A percentile compares a stretch with the other conserved stretches of the same genome.
phyloP scores from a whole-genome alignment of 257 asterid genomes.

The Solanum virginianum region DNA sequence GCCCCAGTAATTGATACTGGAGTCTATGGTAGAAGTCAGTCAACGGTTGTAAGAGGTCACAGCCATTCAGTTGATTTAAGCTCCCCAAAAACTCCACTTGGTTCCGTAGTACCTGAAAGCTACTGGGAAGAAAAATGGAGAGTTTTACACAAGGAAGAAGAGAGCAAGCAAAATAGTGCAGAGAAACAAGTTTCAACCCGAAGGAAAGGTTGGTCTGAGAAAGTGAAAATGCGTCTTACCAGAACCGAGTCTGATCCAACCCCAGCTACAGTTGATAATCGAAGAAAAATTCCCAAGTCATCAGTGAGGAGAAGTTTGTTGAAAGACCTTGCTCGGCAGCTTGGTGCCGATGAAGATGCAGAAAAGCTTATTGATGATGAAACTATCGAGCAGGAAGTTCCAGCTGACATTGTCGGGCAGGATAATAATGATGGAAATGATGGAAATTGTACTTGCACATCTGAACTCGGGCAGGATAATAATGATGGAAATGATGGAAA shows the following conservation, averaged over 20 bases:
- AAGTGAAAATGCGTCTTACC: conserved; percentile 37
- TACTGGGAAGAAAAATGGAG: conserved; percentile 98
- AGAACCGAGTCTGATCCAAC: conserved; percentile 62
- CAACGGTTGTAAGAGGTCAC: conserved; percentile 38
- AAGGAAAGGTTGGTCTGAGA: conserved; percentile 60
- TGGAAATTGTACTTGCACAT: conserved; percentile 15
- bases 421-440: conserved; percentile 11
- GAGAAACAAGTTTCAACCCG: conserved; percentile 21
- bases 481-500: conserved; percentile 17
- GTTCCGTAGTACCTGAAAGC: conserved; percentile 36
- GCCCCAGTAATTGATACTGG: conserved; percentile 26
- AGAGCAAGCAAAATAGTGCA: conserved; percentile 15
- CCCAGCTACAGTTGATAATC: conserved; percentile 25
- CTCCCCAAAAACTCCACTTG: conserved; percentile 41
- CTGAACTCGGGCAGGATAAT: conserved; percentile 10
- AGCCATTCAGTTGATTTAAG: conserved; percentile 48
- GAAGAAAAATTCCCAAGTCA: conserved; percentile 22
- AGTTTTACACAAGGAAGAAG: conserved; percentile 63
- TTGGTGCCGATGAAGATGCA: conserved; percentile 35
- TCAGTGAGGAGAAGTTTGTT: conserved; percentile 63
- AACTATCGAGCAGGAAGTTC: conserved; percentile 13
- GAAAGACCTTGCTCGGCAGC: conserved; percentile 54
- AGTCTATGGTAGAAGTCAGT: conserved; percentile 26
- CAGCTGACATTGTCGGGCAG: conserved; percentile 12
- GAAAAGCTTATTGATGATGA: conserved; percentile 11